Conservation (phyloP, 805 yeast species). For the Pichia manshurica region DNA sequence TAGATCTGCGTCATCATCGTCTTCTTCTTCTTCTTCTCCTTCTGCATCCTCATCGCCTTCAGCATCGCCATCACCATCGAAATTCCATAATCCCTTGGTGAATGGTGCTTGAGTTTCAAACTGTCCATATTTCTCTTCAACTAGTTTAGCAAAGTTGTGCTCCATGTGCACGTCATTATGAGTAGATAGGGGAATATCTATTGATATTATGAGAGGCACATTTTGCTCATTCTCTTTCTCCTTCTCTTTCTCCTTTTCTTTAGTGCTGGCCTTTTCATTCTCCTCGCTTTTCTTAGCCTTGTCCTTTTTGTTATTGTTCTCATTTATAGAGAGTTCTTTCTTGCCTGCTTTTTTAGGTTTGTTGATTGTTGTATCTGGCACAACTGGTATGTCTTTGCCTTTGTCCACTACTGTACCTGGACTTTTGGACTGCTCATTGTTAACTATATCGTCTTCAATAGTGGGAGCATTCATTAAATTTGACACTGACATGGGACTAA, state of each 20-base stretch:
- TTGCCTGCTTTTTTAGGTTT: not conserved
- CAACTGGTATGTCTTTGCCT: not conserved
- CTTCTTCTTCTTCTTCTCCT: conserved; percentile 29
- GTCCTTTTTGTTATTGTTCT: not conserved
- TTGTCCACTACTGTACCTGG: not conserved
- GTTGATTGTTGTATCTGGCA: not conserved
- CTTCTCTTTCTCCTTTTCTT: not conserved
- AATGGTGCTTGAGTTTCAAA: conserved; percentile 60
- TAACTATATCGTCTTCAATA: not conserved
- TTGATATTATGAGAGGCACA: conserved; percentile 13
- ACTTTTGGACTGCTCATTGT: not conserved
- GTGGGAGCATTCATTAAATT: conserved; percentile 4
- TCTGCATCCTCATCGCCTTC: conserved; percentile 14
- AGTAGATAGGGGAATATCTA: conserved; percentile 30
- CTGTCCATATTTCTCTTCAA: conserved; percentile 80
- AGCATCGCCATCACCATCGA: conserved; percentile 41
- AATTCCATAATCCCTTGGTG: conserved; percentile 29
- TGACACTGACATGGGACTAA: conserved; percentile 4
- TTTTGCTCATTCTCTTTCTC: not conserved
- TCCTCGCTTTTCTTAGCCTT: not conserved
- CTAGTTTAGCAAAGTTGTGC: conserved; percentile 63
- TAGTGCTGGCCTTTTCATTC: conserved; percentile 1
- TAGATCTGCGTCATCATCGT: conserved; percentile 40
- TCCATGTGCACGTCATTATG: conserved; percentile 57
- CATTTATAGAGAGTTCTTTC: not conserved